These are phyloP conservation scores for Dendrocalamus latiflorus DNA, from an alignment of 202 grass and related monocot species.

Conservation along the genomic window DNA sequence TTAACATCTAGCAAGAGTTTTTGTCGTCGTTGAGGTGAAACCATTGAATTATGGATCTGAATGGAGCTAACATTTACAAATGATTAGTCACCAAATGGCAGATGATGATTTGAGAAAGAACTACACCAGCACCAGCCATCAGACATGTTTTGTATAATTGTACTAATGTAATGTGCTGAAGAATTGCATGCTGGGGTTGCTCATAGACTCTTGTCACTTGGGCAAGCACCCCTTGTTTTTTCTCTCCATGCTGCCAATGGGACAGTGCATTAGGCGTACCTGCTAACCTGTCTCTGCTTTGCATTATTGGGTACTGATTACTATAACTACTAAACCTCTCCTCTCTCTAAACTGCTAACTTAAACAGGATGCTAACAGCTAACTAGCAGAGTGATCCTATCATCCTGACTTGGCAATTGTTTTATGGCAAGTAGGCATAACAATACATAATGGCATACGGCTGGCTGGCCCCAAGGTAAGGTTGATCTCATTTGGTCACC, in stretches of 20 bases:
- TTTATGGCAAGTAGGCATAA: slow-evolving; percentile 19
- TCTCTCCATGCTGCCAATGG: slow-evolving; percentile 13
- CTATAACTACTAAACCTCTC: background rate
- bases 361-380: background rate
- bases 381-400: background rate
- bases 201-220: slow-evolving; percentile 30
- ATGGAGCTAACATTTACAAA: slow-evolving; percentile 10
- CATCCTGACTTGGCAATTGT: slow-evolving; percentile 33
- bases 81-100: slow-evolving; percentile 25
- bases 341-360: background rate
- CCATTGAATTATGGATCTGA: background rate
- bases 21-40: background rate
- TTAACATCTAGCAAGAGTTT: background rate
- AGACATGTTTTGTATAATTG: background rate
- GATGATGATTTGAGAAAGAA: background rate
- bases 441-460: slow-evolving; percentile 1
- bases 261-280: slow-evolving; percentile 46
- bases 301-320: slow-evolving; percentile 48
- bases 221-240: slow-evolving; percentile 9
- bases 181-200: slow-evolving; percentile 20
- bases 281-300: slow-evolving; percentile 22
- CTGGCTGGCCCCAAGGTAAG: slow-evolving; percentile 13
- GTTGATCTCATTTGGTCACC: slow-evolving; percentile 4
- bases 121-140: background rate
- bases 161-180: background rate